A percentile compares a stretch with the other conserved stretches of the same genome.
These are phyloP conservation scores for Trichophaea hybrida DNA, from an alignment of 2,329 filamentous ascomycete genomes.

Conservation along the genomic window DNA sequence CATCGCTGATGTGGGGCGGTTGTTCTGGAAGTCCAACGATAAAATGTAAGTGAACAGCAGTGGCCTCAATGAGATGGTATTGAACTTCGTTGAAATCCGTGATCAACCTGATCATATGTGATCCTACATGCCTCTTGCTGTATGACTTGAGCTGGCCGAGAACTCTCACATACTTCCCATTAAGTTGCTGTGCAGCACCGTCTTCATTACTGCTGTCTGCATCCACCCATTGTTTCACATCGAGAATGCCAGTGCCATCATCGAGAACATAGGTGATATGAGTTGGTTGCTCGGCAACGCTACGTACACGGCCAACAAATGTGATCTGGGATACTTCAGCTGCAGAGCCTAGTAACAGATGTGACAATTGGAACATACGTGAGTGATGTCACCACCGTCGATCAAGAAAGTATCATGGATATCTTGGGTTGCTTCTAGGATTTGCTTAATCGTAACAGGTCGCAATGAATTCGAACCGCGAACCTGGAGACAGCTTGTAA, in stretches of 20 bases:
- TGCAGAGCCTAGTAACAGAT: background rate
- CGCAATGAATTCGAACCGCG: conserved; percentile 51
- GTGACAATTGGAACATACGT: conserved; percentile 31
- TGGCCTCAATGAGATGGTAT: conserved; percentile 81
- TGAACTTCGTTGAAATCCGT: conserved; percentile 82
- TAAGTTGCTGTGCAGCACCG: conserved; percentile 34
- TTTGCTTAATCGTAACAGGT: conserved; percentile 89
- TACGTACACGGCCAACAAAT: conserved; percentile 80
- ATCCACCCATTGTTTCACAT: conserved; percentile 80
- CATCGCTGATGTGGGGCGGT: conserved; percentile 27
- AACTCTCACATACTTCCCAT: conserved; percentile 68
- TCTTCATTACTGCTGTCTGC: conserved; percentile 38
- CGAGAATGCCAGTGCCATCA: conserved; percentile 83
- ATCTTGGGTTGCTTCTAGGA: conserved; percentile 64
- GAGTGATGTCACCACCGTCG: conserved; percentile 57
- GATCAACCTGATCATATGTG: conserved; percentile 66
- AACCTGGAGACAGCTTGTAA: conserved; percentile 2
- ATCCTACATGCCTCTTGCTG: conserved; percentile 66
- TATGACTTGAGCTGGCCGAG: conserved; percentile 75
- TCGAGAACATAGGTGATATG: conserved; percentile 88
- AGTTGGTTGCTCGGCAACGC: conserved; percentile 71
- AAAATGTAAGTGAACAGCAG: conserved; percentile 74
- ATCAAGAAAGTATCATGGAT: conserved; percentile 49
- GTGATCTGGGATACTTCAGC: conserved; percentile 44
- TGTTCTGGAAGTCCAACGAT: conserved; percentile 48